A percentile compares a stretch with the other conserved stretches of the same genome.
These are phyloP conservation scores for Sparassis latifolia DNA, from an alignment of 1,284 basidiomycete genomes.

Conservation along the genomic window DNA sequence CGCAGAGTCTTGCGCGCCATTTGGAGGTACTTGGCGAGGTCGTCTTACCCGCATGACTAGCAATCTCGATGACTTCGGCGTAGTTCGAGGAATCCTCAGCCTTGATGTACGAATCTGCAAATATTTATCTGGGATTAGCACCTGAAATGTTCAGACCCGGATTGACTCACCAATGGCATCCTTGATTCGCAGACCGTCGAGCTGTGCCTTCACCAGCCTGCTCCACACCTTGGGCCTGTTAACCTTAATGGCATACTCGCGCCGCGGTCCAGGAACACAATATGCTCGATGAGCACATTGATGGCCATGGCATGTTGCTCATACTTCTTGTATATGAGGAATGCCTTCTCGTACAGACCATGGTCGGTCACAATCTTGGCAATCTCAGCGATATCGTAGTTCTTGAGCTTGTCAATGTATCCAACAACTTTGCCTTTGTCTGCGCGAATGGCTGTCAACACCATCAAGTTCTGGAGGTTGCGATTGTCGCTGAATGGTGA, in stretches of 20 bases:
- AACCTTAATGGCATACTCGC: conserved; percentile 94
- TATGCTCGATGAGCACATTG: conserved; percentile 96
- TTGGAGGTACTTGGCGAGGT: conserved; percentile 95
- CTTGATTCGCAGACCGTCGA: conserved; percentile 97
- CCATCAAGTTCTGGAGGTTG: conserved; percentile 61
- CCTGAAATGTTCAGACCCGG: too few species aligned
- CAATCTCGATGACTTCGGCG: conserved; percentile 94
- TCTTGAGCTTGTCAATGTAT: conserved; percentile 82
- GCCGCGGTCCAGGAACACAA: conserved; percentile 96
- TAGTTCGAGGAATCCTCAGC: conserved; percentile 97
- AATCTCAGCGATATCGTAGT: conserved; percentile 64
- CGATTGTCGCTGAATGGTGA: too few species aligned
- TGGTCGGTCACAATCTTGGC: conserved; percentile 48
- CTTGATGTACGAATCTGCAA: conserved; percentile 94
- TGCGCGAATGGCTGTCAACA: conserved; percentile 94
- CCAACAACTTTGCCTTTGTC: conserved; percentile 99
- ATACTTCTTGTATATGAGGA: too few species aligned
- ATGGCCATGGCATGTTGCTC: conserved; percentile 69
- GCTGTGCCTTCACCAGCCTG: conserved; percentile 93
- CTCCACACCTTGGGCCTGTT: conserved; percentile 98
- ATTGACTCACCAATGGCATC: conserved; percentile 80
- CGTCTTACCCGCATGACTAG: conserved; percentile 97
- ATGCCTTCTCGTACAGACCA: conserved; percentile 87
- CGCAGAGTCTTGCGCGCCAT: conserved; percentile 99
- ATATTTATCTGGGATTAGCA: too few species aligned